Conservation (phyloP, 2,329 filamentous ascomycete genomes). For the Pseudopithomyces maydicus region DNA sequence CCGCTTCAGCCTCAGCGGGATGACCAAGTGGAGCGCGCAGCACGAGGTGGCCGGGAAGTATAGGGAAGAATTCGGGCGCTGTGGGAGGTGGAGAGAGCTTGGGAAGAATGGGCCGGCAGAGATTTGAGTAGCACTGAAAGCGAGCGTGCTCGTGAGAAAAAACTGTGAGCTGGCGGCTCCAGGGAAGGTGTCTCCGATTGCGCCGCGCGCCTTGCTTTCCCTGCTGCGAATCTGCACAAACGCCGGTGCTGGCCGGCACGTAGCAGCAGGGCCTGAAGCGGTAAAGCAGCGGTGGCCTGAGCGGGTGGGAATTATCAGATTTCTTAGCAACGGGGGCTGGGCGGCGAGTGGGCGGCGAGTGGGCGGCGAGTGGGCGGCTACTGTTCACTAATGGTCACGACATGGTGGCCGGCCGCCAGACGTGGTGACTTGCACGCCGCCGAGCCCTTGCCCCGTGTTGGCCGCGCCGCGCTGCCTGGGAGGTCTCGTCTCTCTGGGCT, state of each 20-base stretch:
- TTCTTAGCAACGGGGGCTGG: background rate
- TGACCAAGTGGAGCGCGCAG: conserved; percentile 40
- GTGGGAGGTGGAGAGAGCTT: conserved; percentile 1
- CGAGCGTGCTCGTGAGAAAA: conserved; percentile 9
- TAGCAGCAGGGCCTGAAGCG: conserved; percentile 4
- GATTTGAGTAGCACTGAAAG: conserved; percentile 14
- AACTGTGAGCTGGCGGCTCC: conserved; percentile 25
- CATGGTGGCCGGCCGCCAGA: no score
- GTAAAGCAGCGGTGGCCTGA: conserved; percentile 17
- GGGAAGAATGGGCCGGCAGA: conserved; percentile 22
- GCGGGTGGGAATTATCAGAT: background rate
- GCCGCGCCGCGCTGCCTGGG: no score
- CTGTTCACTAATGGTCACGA: background rate
- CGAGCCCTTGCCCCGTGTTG: no score
- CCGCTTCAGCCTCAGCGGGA: conserved; percentile 45
- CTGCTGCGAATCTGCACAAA: conserved; percentile 12
- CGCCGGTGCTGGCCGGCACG: conserved; percentile 20
- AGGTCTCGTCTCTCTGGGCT: no score
- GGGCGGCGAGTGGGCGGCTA: background rate
- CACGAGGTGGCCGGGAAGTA: conserved; percentile 37
- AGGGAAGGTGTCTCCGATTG: conserved; percentile 23
- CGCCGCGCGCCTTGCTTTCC: conserved; percentile 22
- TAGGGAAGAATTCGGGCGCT: conserved; percentile 10
- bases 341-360: no score
- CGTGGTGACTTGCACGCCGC: no score